Evolutionary conservation across 306 rosid genomes (phyloP).

Genomic region (Purshia tridentata): DNA sequence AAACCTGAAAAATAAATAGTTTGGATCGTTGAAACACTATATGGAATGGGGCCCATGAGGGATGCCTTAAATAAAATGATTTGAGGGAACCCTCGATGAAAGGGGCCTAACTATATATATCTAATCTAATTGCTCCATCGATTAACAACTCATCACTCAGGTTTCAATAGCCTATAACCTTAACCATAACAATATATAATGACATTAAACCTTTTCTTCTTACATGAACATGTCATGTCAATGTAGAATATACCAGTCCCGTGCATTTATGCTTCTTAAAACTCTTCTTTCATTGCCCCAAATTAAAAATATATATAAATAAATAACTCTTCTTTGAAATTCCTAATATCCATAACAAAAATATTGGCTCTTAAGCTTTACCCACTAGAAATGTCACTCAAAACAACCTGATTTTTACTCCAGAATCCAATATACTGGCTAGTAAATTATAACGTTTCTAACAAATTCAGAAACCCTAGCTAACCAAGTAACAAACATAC

Average conservation of each 20-base stretch:
- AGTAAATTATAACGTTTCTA: neutral
- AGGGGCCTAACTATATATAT: too few species aligned
- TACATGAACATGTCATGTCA: neutral
- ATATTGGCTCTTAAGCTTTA: neutral
- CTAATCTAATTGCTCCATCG: neutral
- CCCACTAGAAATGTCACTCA: neutral
- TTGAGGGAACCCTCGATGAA: too few species aligned
- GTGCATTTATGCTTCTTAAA: neutral
- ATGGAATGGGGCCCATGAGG: too few species aligned
- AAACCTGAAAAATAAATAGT: too few species aligned
- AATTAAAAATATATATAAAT: too few species aligned
- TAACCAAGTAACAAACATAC: neutral
- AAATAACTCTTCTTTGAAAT: neutral
- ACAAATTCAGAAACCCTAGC: conserved; percentile 3
- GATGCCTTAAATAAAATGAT: too few species aligned
- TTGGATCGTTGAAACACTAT: too few species aligned
- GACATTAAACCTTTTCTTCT: neutral
- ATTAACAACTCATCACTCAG: neutral
- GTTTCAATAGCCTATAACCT: neutral
- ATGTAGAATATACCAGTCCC: neutral
- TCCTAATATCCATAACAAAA: neutral
- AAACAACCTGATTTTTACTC: neutral
- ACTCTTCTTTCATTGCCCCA: too few species aligned
- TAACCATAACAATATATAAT: neutral
- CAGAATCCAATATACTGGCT: neutral